phyloP scores from a whole-genome alignment of 352 stramenopile species.

The Phytopythium boreale region DNA sequence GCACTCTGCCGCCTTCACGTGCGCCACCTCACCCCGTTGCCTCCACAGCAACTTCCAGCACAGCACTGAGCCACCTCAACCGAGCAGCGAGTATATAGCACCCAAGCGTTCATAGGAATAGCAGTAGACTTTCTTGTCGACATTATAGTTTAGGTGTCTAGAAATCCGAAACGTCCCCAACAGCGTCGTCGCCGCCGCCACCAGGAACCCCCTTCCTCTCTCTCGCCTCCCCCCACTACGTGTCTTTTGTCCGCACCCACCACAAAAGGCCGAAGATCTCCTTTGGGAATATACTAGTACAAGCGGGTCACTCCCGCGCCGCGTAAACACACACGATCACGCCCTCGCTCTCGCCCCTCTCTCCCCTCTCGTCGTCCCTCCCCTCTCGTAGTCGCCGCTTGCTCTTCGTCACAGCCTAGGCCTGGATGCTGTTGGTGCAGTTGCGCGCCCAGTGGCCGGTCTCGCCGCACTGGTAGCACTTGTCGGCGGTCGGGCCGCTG shows the following conservation, averaged over 20 bases:
- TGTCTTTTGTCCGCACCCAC: constrained; percentile 22
- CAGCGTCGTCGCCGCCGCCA: constrained; percentile 7
- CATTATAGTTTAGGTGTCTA: constrained; percentile 44
- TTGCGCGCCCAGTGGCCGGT: constrained; percentile 78
- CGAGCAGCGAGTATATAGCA: not conserved
- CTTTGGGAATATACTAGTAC: constrained; percentile 57
- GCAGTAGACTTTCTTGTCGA: constrained; percentile 12
- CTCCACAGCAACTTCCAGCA: not conserved
- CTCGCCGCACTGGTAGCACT: constrained; percentile 83
- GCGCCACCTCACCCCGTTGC: no score
- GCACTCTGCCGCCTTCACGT: no score
- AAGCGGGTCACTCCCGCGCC: constrained; percentile 42
- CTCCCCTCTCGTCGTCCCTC: constrained; percentile 42
- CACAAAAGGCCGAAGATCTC: constrained; percentile 44
- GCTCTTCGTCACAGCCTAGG: constrained; percentile 26
- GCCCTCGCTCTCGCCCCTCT: constrained; percentile 22
- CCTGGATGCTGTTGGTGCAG: constrained; percentile 49
- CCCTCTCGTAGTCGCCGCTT: constrained; percentile 25
- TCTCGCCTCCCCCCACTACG: constrained; percentile 34
- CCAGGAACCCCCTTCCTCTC: constrained; percentile 27
- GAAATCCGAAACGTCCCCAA: constrained; percentile 26
- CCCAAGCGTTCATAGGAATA: not conserved
- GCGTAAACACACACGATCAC: constrained; percentile 29
- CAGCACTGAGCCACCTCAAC: not conserved
- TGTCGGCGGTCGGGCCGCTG: constrained; percentile 60